phyloP scores from a whole-genome alignment of 345 rosid species.

The Syzygium jambos region DNA sequence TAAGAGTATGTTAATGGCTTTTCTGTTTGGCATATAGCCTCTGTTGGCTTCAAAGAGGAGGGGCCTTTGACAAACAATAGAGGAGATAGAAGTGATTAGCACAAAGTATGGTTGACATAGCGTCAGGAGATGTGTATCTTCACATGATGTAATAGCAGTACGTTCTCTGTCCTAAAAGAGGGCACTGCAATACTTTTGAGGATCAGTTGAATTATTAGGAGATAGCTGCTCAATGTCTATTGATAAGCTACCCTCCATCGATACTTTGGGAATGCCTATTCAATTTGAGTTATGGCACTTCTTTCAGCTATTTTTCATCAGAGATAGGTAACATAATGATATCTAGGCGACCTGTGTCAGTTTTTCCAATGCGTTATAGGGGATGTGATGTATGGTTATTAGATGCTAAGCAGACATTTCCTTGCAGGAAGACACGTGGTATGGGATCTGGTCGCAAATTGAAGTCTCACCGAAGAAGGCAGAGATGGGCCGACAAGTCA shows the following conservation, averaged over 20 bases:
- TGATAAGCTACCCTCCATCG: neutral
- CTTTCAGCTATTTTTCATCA: neutral
- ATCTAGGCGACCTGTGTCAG: neutral
- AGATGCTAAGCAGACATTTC: neutral
- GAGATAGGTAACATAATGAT: neutral
- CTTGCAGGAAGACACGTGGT: conserved; percentile 66
- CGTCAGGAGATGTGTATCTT: neutral
- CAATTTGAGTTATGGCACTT: neutral
- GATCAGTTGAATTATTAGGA: neutral
- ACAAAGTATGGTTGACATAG: neutral
- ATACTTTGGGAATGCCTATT: neutral
- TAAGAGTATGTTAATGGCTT: neutral
- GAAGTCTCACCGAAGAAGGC: conserved; percentile 59
- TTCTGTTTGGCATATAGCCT: neutral
- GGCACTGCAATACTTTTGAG: neutral
- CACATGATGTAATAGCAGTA: neutral
- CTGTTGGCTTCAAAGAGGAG: neutral
- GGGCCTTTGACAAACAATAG: neutral
- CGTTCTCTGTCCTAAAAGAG: neutral
- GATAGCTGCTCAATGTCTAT: neutral
- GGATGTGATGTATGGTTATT: neutral
- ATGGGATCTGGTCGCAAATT: conserved; percentile 88
- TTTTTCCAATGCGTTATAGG: neutral
- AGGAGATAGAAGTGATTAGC: neutral
- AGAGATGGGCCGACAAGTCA: conserved; percentile 92